phyloP scores from a whole-genome alignment of 768 basidiomycete species.

The Suillus paluster region DNA sequence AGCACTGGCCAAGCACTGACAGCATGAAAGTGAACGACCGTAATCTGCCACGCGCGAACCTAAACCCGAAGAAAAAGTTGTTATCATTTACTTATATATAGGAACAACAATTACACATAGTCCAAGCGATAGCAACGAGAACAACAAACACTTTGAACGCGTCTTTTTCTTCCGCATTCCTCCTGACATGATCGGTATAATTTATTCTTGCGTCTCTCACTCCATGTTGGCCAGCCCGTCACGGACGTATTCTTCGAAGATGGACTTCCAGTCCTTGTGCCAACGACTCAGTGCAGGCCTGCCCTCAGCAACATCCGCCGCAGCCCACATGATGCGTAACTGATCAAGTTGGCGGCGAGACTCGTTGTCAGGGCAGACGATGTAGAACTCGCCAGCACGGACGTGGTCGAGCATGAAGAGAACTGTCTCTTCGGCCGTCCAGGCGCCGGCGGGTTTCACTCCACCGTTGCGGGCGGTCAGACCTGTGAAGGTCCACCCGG shows the following conservation, averaged over 20 bases:
- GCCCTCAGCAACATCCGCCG: constrained; percentile 83
- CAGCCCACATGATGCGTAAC: constrained; percentile 87
- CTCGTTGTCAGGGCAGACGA: constrained; percentile 94
- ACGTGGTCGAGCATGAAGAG: constrained; percentile 84
- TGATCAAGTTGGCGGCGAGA: constrained; percentile 81
- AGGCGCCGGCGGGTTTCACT: constrained; percentile 83
- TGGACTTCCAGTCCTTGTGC: constrained; percentile 79
- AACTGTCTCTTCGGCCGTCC: constrained; percentile 90
- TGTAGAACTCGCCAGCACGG: constrained; percentile 87
- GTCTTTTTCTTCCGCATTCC: constrained; percentile 2
- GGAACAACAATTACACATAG: background rate
- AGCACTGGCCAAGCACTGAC: too few species aligned
- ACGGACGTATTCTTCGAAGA: constrained; percentile 77
- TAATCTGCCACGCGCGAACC: background rate
- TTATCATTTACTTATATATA: constrained; percentile 2
- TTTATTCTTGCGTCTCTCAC: constrained; percentile 3
- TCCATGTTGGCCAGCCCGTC: constrained; percentile 53
- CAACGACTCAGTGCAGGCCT: constrained; percentile 87
- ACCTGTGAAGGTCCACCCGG: constrained; percentile 87
- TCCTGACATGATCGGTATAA: constrained; percentile 8
- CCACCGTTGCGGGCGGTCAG: constrained; percentile 53
- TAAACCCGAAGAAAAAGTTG: background rate
- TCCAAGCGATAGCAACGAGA: constrained; percentile 9
- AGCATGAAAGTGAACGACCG: background rate
- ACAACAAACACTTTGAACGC: background rate